Conservation (phyloP, 2,329 filamentous ascomycete genomes). For the Apiospora sp. region DNA sequence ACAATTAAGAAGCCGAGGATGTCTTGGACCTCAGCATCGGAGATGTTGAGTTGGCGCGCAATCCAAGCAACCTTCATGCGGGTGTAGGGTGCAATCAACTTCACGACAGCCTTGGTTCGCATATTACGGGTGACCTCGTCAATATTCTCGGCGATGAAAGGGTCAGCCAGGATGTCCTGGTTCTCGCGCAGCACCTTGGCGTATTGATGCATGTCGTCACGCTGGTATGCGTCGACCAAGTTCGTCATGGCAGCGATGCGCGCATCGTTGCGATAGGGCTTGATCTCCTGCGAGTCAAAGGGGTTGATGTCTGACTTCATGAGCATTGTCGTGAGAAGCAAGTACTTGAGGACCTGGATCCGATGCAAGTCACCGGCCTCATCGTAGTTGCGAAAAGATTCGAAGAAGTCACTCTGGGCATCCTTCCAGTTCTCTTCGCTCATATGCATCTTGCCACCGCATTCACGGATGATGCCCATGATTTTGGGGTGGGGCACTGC, state of each 20-base stretch:
- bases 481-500: slow-evolving; percentile 98
- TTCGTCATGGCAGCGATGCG: slow-evolving; percentile 98
- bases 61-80: slow-evolving; percentile 90
- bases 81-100: slow-evolving; percentile 93
- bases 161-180: slow-evolving; percentile 86
- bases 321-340: slow-evolving; percentile 95
- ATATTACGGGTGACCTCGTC: slow-evolving; percentile 98
- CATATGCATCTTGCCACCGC: slow-evolving; percentile 99
- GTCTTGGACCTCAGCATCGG: slow-evolving; percentile 89
- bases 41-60: slow-evolving; percentile 86
- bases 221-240: slow-evolving; percentile 94
- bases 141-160: slow-evolving; percentile 98
- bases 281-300: slow-evolving; percentile 98
- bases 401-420: slow-evolving; percentile 97
- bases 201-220: slow-evolving; percentile 92
- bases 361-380: slow-evolving; percentile 95
- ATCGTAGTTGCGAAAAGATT: slow-evolving; percentile 98
- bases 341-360: slow-evolving; percentile 96
- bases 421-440: slow-evolving; percentile 99
- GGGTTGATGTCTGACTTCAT: slow-evolving; percentile 99
- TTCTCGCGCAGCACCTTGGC: slow-evolving; percentile 88
- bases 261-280: slow-evolving; percentile 95
- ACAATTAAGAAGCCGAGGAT: slow-evolving; percentile 95
- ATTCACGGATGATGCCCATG: slow-evolving; percentile 98
- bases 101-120: slow-evolving; percentile 93